Conservation (phyloP, 257 asterid species). For the Mentha longifolia region DNA sequence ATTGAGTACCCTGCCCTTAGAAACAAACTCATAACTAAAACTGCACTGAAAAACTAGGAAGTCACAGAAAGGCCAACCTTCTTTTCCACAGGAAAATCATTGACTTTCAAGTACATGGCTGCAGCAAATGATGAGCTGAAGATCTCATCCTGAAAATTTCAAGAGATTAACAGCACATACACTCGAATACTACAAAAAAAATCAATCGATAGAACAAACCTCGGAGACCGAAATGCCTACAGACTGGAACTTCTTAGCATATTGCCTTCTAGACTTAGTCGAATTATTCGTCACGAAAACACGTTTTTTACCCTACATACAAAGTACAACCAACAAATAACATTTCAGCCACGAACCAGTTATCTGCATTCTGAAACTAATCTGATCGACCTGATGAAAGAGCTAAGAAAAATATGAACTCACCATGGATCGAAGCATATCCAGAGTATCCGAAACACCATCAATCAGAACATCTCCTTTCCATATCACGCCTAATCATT, state of each 20-base stretch:
- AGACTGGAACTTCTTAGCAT: slow-evolving; percentile 75
- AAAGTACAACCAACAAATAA: slow-evolving; percentile 7
- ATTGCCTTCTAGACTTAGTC: slow-evolving; percentile 76
- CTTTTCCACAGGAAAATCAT: slow-evolving; percentile 72
- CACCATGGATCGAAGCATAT: slow-evolving; percentile 81
- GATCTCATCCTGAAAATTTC: slow-evolving; percentile 74
- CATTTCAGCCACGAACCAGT: slow-evolving; percentile 12
- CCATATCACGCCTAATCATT: slow-evolving; percentile 83
- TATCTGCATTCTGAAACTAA: neutral
- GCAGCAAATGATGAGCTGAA: slow-evolving; percentile 96
- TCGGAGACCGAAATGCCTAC: slow-evolving; percentile 79
- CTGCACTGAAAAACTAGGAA: slow-evolving; percentile 1
- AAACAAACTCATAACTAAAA: slow-evolving; percentile 10
- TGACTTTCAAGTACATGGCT: slow-evolving; percentile 87
- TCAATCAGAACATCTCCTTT: slow-evolving; percentile 83
- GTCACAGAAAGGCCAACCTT: slow-evolving; percentile 53
- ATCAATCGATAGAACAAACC: slow-evolving; percentile 50
- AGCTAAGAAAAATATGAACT: neutral
- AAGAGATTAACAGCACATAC: slow-evolving; percentile 12
- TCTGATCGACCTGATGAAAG: slow-evolving; percentile 14
- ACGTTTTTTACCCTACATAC: slow-evolving; percentile 74
- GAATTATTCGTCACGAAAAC: slow-evolving; percentile 96
- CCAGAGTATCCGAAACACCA: slow-evolving; percentile 76
- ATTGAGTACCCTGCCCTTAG: neutral
- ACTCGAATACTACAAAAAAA: slow-evolving; percentile 1